These are phyloP conservation scores for Guadua angustifolia DNA, from an alignment of 176 grass and related monocot species.

Conservation along the genomic window DNA sequence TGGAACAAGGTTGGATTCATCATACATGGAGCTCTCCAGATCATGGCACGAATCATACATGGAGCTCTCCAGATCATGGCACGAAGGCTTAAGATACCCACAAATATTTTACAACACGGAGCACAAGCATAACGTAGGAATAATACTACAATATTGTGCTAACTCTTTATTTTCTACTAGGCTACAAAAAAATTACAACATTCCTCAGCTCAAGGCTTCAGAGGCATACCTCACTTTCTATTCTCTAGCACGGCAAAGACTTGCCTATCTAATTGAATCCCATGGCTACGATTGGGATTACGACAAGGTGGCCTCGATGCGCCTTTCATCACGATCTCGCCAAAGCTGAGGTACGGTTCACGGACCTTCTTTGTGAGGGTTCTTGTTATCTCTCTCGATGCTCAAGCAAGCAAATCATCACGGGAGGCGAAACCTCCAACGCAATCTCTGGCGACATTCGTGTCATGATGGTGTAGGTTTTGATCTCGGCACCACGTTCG, in stretches of 20 bases:
- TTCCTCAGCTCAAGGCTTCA: constrained; percentile 20
- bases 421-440: constrained; percentile 64
- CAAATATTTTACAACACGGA: too few relatives aligned
- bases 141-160: too few relatives aligned
- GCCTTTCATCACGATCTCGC: constrained; percentile 92
- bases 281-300: constrained; percentile 85
- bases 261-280: constrained; percentile 65
- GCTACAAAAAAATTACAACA: constrained; percentile 71
- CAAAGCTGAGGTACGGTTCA: constrained; percentile 75
- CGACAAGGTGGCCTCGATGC: constrained; percentile 77
- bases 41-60: too few relatives aligned
- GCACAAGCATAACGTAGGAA: too few relatives aligned
- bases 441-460: constrained; percentile 73
- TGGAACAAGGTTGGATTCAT: too few relatives aligned
- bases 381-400: constrained; percentile 59
- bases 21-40: too few relatives aligned
- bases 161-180: too few relatives aligned
- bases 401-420: constrained; percentile 70
- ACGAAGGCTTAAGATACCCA: too few relatives aligned
- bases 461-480: constrained; percentile 81
- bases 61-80: too few relatives aligned
- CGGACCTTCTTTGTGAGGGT: constrained; percentile 76
- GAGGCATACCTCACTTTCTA: constrained; percentile 2
- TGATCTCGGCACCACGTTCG: constrained; percentile 58
- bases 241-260: not conserved